phyloP scores from a whole-genome alignment of 495 filamentous ascomycete species.

The Chaetomium tenue region DNA sequence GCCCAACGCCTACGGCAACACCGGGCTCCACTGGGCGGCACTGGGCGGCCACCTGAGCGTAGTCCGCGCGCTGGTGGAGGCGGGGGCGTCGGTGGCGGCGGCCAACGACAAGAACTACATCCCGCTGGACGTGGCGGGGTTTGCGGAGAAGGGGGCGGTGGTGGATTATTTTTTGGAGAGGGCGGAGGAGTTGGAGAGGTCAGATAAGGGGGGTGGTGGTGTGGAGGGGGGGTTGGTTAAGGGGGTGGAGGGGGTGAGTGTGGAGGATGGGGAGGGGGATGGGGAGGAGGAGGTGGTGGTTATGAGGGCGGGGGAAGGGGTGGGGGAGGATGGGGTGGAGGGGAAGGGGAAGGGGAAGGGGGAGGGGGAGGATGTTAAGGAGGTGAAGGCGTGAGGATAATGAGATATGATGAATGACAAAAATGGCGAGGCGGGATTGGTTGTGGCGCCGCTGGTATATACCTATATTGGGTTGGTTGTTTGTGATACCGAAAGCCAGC shows the following conservation, averaged over 20 bases:
- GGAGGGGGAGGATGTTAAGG: conserved; percentile 14
- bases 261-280: conserved; percentile 9
- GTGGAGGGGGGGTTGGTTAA: conserved; percentile 16
- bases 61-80: conserved; percentile 69
- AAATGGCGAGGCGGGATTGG: background rate
- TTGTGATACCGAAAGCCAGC: too few relatives aligned
- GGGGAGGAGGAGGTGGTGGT: conserved; percentile 14
- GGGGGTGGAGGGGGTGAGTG: conserved; percentile 2
- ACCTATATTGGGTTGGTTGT: too few relatives aligned
- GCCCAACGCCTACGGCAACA: conserved; percentile 79
- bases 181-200: conserved; percentile 54
- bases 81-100: conserved; percentile 63
- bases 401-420: background rate
- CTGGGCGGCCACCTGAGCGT: conserved; percentile 79
- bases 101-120: conserved; percentile 82
- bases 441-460: background rate
- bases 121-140: conserved; percentile 79
- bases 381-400: background rate
- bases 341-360: conserved; percentile 8
- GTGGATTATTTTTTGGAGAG: conserved; percentile 63
- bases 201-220: conserved; percentile 34
- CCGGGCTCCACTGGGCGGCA: conserved; percentile 86
- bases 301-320: conserved; percentile 17
- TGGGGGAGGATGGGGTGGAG: background rate
- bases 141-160: conserved; percentile 64